These are phyloP conservation scores for Tagetes patula DNA, from an alignment of 129 eudicot species.

Conservation along the genomic window DNA sequence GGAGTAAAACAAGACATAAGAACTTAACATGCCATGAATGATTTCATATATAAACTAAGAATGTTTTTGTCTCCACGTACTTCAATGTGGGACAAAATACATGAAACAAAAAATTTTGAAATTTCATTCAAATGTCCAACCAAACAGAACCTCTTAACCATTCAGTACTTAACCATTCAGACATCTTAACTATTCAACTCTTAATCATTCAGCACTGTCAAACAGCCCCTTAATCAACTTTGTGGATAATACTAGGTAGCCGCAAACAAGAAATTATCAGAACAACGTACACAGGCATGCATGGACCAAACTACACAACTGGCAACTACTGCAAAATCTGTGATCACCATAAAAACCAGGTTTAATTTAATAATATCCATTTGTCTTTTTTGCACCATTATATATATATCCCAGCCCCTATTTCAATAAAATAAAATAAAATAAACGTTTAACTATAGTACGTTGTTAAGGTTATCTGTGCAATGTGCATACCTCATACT, in stretches of 20 bases:
- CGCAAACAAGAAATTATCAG: conserved; percentile 10
- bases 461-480: not conserved
- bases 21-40: too few relatives aligned
- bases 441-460: not conserved
- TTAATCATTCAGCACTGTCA: too few relatives aligned
- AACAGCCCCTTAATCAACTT: too few relatives aligned
- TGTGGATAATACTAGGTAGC: not conserved
- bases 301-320: conserved; percentile 23
- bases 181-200: too few relatives aligned
- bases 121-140: too few relatives aligned
- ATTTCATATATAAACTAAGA: too few relatives aligned
- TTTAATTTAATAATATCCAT: not conserved
- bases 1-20: too few relatives aligned
- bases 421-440: conserved; percentile 22
- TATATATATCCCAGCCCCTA: not conserved
- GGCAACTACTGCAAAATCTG: conserved; percentile 17
- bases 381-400: not conserved
- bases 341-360: not conserved
- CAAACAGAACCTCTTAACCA: too few relatives aligned
- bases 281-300: not conserved
- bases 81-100: too few relatives aligned
- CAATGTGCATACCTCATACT: not conserved
- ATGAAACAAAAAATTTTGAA: too few relatives aligned
- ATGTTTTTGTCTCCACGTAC: too few relatives aligned
- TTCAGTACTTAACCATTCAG: too few relatives aligned